phyloP scores from a whole-genome alignment of 768 basidiomycete species.

The Hebeloma cylindrosporum region DNA sequence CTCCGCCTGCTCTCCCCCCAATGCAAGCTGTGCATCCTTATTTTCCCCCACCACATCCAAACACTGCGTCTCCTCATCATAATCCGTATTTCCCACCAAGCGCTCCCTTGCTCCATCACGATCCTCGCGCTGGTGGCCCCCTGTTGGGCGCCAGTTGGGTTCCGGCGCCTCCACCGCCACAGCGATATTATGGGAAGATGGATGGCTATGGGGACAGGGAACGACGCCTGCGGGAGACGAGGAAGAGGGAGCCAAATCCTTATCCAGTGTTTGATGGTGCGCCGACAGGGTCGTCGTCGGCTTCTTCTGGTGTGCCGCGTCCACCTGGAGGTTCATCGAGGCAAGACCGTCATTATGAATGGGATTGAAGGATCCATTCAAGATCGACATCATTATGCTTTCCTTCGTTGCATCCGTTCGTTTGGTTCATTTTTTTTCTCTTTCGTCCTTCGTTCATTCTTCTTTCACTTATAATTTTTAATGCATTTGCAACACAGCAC shows the following conservation, averaged over 20 bases:
- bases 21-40: constrained; percentile 16
- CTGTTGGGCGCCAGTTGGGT: too few species aligned
- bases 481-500: not conserved
- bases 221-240: too few species aligned
- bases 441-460: not conserved
- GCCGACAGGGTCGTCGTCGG: too few species aligned
- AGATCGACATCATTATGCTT: not conserved
- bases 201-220: too few species aligned
- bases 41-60: constrained; percentile 14
- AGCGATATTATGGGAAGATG: too few species aligned
- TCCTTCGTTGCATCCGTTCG: not conserved
- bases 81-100: too few species aligned
- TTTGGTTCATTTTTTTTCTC: not conserved
- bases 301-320: not conserved
- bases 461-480: not conserved
- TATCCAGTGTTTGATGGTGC: too few species aligned
- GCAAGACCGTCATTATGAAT: not conserved
- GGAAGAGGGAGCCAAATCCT: too few species aligned
- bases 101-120: too few species aligned
- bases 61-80: too few species aligned
- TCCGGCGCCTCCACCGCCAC: too few species aligned
- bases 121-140: too few species aligned
- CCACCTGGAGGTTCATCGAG: not conserved
- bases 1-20: constrained; percentile 11
- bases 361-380: not conserved